Evolutionary conservation across 2,329 filamentous ascomycete genomes (phyloP).

Genomic region (Epichloe hybrida): DNA sequence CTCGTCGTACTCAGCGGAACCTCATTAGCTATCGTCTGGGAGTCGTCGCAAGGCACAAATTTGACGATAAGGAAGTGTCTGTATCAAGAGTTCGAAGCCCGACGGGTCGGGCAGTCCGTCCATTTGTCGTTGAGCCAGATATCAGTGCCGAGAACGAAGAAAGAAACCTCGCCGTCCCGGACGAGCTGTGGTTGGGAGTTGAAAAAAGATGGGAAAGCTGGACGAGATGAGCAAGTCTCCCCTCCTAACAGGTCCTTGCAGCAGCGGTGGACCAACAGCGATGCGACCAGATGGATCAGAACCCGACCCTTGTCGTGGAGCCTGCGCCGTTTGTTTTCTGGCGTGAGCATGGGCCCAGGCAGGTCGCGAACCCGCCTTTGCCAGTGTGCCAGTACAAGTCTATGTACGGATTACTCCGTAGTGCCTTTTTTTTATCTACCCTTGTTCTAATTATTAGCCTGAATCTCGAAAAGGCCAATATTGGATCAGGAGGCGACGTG

Average conservation of each 20-base stretch:
- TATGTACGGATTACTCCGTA: too few relatives aligned
- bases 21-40: constrained; percentile 1
- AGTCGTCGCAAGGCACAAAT: background rate
- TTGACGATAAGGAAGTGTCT: background rate
- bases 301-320: background rate
- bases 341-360: background rate
- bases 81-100: background rate
- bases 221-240: background rate
- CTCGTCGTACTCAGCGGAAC: constrained; percentile 1
- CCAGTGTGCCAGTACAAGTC: too few relatives aligned
- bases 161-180: background rate
- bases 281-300: background rate
- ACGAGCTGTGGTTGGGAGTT: background rate
- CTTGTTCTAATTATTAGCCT: too few relatives aligned
- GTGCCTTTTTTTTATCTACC: too few relatives aligned
- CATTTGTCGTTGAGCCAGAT: background rate
- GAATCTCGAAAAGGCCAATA: too few relatives aligned
- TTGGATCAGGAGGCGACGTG: too few relatives aligned
- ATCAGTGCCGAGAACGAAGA: background rate
- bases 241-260: too few relatives aligned
- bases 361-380: too few relatives aligned
- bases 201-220: background rate
- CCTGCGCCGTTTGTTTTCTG: background rate
- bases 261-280: background rate
- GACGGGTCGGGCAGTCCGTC: background rate